A percentile compares a stretch with the other conserved stretches of the same genome.
These are phyloP conservation scores for Lactifluus echinatus DNA, from an alignment of 768 basidiomycete species.

Conservation along the genomic window DNA sequence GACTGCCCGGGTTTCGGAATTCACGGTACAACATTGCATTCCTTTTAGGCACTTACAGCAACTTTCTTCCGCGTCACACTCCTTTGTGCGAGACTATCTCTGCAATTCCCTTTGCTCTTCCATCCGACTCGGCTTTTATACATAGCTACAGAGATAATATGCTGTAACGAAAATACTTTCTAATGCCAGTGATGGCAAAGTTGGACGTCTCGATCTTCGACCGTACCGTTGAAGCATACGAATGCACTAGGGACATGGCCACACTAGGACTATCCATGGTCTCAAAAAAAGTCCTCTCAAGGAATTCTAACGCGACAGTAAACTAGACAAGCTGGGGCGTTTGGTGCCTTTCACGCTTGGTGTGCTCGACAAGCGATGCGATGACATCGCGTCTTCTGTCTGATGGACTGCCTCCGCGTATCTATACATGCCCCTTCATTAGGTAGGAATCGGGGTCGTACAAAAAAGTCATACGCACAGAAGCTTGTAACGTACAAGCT, in stretches of 20 bases:
- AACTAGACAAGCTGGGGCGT: constrained; percentile 18
- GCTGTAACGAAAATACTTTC: background rate
- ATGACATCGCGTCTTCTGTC: constrained; percentile 42
- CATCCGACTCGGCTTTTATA: background rate
- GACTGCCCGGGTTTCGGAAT: background rate
- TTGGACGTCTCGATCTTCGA: background rate
- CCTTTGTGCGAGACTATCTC: background rate
- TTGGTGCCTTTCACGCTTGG: constrained; percentile 26
- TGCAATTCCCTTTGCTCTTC: background rate
- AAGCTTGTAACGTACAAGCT: constrained; percentile 91
- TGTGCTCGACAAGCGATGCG: constrained; percentile 31
- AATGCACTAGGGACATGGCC: background rate
- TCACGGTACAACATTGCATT: background rate
- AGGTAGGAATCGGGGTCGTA: background rate
- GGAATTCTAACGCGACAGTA: constrained; percentile 14
- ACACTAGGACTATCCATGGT: background rate
- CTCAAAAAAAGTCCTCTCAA: background rate
- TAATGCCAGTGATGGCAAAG: background rate
- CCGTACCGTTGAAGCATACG: background rate
- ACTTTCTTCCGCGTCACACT: background rate
- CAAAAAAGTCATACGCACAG: constrained; percentile 46
- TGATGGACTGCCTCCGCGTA: constrained; percentile 49
- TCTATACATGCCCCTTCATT: constrained; percentile 23
- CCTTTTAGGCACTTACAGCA: background rate
- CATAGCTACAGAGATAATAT: background rate